Percentiles rank a stretch among this genome's conserved stretches.
Conservation (phyloP, 139 green algal species). For the Dunaliella sp. region DNA sequence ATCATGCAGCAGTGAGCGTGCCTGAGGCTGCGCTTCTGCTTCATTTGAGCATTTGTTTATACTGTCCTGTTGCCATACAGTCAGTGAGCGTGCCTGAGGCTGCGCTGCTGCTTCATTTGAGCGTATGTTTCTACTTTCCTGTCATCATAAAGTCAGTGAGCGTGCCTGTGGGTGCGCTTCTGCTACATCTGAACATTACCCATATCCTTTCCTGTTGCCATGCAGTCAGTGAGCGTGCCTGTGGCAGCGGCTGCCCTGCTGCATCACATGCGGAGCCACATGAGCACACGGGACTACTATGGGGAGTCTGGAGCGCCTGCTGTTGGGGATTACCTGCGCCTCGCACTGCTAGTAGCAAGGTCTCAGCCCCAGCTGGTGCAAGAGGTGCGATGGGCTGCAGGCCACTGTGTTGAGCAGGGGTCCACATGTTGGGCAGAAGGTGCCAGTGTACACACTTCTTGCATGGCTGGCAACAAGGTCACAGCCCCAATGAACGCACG, state of each 20-base stretch:
- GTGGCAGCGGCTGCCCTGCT: conserved; percentile 18
- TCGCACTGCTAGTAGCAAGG: conserved; percentile 11
- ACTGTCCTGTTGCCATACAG: too few relatives aligned
- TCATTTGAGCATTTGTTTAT: too few relatives aligned
- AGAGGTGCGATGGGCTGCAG: background rate
- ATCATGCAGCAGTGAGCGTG: too few relatives aligned
- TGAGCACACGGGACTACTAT: conserved; percentile 14
- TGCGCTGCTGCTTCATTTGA: too few relatives aligned
- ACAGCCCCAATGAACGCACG: background rate
- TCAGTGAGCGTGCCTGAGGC: too few relatives aligned
- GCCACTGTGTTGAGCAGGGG: background rate
- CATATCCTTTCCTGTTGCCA: too few relatives aligned
- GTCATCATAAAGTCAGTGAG: too few relatives aligned
- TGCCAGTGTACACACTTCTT: background rate
- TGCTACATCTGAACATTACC: too few relatives aligned
- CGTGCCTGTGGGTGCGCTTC: too few relatives aligned
- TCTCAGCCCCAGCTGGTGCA: conserved; percentile 6
- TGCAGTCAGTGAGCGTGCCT: conserved; percentile 14
- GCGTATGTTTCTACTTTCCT: too few relatives aligned
- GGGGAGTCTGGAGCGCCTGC: conserved; percentile 7
- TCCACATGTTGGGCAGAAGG: background rate
- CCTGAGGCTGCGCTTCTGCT: too few relatives aligned
- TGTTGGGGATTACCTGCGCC: background rate
- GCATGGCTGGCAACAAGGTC: background rate
- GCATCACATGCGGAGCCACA: background rate